These are phyloP conservation scores for Chlamydomonas sphaeroides DNA, from an alignment of 139 green algal genomes.

Conservation along the genomic window DNA sequence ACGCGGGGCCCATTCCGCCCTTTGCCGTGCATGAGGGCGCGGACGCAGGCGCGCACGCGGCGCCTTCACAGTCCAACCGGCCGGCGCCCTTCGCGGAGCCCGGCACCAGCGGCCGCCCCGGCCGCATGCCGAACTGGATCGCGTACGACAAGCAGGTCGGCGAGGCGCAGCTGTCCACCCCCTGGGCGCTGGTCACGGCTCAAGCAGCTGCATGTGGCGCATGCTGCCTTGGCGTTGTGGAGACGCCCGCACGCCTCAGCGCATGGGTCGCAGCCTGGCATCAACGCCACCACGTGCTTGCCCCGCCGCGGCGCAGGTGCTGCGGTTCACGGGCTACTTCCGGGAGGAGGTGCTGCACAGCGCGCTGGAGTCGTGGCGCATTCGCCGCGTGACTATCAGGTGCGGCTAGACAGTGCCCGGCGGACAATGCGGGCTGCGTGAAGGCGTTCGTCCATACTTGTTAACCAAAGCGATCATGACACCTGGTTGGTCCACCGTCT, in stretches of 20 bases:
- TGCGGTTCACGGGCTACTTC: slow-evolving; percentile 87
- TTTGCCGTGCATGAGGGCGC: slow-evolving; percentile 1
- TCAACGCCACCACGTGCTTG: no score
- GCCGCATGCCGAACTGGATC: slow-evolving; percentile 7
- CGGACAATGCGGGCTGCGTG: no score
- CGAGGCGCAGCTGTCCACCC: slow-evolving; percentile 84
- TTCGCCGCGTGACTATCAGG: slow-evolving; percentile 45
- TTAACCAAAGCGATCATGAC: no score
- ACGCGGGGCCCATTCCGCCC: background rate
- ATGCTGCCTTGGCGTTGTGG: no score
- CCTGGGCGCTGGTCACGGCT: no score
- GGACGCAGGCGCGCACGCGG: background rate
- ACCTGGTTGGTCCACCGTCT: no score
- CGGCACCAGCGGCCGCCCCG: background rate
- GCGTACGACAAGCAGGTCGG: background rate
- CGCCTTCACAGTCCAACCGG: background rate
- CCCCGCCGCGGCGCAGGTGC: no score
- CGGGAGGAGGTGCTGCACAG: slow-evolving; percentile 47
- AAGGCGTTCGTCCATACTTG: no score
- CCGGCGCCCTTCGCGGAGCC: background rate
- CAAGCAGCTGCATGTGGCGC: no score
- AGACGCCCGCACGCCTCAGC: no score
- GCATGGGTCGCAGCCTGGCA: no score
- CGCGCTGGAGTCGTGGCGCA: slow-evolving; percentile 40
- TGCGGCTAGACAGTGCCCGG: no score